These are phyloP conservation scores for Bruguiera parviflora DNA, from an alignment of 345 rosid genomes.

Conservation along the genomic window DNA sequence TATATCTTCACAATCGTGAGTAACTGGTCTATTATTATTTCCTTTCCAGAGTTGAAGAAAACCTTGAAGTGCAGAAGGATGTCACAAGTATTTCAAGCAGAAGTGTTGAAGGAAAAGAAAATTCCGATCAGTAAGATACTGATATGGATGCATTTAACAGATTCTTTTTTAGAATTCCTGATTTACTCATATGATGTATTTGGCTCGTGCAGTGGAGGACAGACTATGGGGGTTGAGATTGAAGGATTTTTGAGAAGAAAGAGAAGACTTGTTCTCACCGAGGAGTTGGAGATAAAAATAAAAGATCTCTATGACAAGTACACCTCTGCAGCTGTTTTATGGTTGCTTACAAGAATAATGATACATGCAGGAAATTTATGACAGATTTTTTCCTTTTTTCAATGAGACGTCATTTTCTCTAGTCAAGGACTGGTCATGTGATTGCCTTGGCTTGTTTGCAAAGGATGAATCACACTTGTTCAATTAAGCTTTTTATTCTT, in stretches of 20 bases:
- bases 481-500: neutral
- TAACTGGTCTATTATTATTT: neutral
- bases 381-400: no score
- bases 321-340: neutral
- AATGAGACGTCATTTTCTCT: neutral
- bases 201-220: slow-evolving; percentile 43
- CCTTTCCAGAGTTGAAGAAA: slow-evolving; percentile 20
- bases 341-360: neutral
- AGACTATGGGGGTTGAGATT: slow-evolving; percentile 35
- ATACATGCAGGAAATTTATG: no score
- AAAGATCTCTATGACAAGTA: slow-evolving; percentile 71
- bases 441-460: slow-evolving; percentile 5
- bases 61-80: slow-evolving; percentile 21
- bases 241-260: slow-evolving; percentile 47
- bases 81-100: slow-evolving; percentile 14
- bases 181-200: slow-evolving; percentile 9
- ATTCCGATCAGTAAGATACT: slow-evolving; percentile 20
- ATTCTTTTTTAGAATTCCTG: neutral
- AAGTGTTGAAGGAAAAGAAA: slow-evolving; percentile 17
- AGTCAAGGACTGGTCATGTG: neutral
- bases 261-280: slow-evolving; percentile 54
- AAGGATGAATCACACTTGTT: neutral
- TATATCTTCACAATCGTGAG: no score
- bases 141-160: neutral
- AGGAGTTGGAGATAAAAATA: slow-evolving; percentile 56